Base-by-base conservation (phyloP, 371 early-diverging fungal genomes). In the Basidiobolus meristosporus region DNA sequence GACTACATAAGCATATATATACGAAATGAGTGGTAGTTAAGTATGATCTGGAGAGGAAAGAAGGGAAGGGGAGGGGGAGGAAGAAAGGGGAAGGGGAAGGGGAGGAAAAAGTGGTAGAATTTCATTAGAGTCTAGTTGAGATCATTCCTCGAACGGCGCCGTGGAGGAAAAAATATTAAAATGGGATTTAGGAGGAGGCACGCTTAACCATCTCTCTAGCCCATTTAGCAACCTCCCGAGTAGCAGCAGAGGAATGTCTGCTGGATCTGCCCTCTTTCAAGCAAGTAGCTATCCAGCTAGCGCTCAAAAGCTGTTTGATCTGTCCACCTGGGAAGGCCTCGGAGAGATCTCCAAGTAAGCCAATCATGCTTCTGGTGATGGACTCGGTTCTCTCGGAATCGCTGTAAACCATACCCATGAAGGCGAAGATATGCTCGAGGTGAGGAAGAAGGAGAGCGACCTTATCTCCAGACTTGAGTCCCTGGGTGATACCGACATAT, bases 401-500 rank as follows among this genome's bases (percentile, higher is more conserved):
- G 23, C 49, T 43, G 46, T 64, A 71, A 38, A 82, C 66, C 15
- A 57, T 54, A 43, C 59, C 53, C 52, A 88, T 53, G 56, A 90
- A 90, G n/a, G 56, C 63, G 46, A 92, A 75, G 40, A 91, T 67
- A 29, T 58, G 58, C 30, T 65, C 58, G 23, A 77, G 54, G 37
- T 76, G 75, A 12, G 66, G 69, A 20, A 63, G 42, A 21, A 90
- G 56, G 28, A 71, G 46, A 21, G 56, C 50, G 20, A 69, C 79
- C 72, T 50, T 5, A 23, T 64, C 63, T 11, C 64, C 76, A 0
- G 70, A 59, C 51, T 79, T 76, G 54, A 95, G 54, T 1, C 91
- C 97, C 50, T 95, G 92, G 0, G 77, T 72, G 40, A 97, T 89
- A 36, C 97, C 96, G 17, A 89, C 81, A 57, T 84, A 92, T 9